Evolutionary conservation across 2,329 filamentous ascomycete species (phyloP), one percentile per base, ranked within the genome.

Genomic region (Pseudogymnoascus sp.): DNA sequence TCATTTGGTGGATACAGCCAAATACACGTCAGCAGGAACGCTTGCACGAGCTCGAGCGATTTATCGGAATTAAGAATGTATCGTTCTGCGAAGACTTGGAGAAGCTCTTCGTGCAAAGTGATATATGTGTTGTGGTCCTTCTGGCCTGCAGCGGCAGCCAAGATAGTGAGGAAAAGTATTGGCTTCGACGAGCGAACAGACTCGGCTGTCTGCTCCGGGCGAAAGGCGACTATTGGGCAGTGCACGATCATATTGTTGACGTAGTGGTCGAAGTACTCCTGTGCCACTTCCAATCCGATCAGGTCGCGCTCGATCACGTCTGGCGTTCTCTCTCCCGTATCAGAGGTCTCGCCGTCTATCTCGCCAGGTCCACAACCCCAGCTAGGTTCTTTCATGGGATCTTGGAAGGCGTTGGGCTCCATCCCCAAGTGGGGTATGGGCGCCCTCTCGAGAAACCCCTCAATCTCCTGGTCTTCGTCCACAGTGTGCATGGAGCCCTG

Each of bases 121-220:
- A 72, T 73, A 34, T 78, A 78, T 7, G 81, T 69, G 2, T 74
- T 71, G 11, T 70, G 65, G 72, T 72, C 71, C 2, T 80, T 78
- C 21, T 79, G 77, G 2, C 82, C 84, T 4, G 86, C 81, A 2
- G 87, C 82, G 2, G 85, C 86, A 0, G 87, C 83, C 76, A 91
- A 83, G 68, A 90, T 77, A 21, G 88, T 80, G n/a, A 90, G 78
- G 70, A 91, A 91, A 7, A 91, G 78, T 1, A 83, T 79, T 1
- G 89, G 89, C 71, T 83, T 86, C 1, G 78, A 75, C 63, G 75
- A 74, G 61, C 86, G 80, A 51, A 88, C 72, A 62, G 85, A 80
- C 11, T 78, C 76, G 1, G 79, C 81, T 1, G 82, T 81, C 61
- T 78, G 79, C 19, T 75, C 76, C 0, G 79, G 72, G 0, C 82